Conservation (phyloP, 768 basidiomycete genomes). For the Mrakia frigida region DNA sequence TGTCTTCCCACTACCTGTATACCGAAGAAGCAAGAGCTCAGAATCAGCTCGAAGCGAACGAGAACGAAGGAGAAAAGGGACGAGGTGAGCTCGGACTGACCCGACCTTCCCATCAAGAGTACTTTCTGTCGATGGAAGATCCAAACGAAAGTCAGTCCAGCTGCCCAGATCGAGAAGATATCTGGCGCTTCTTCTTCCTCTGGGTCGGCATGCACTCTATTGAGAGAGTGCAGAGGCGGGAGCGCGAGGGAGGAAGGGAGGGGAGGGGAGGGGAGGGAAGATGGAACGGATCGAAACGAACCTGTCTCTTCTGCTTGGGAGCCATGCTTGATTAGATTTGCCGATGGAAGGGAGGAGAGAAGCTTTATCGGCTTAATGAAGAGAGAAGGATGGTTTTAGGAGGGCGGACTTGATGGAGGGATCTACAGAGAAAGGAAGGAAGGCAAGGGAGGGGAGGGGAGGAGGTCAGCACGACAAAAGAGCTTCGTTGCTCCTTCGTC, state of each 20-base stretch:
- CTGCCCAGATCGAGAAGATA: no score
- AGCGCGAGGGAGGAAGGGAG: not conserved
- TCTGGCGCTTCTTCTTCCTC: not conserved
- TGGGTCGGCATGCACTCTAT: not conserved
- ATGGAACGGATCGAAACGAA: not conserved
- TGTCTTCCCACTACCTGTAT: conserved; percentile 57
- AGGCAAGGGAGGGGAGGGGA: no score
- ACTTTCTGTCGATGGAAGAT: conserved; percentile 47
- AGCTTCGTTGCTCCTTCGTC: no score
- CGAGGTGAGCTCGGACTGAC: conserved; percentile 38
- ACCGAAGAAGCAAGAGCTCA: not conserved
- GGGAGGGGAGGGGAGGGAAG: not conserved
- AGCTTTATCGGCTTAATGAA: not conserved
- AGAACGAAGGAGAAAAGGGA: not conserved
- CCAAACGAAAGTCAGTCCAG: not conserved
- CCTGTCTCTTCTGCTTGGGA: conserved; percentile 15
- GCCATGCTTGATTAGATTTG: not conserved
- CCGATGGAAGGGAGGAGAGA: not conserved
- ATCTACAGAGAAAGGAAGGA: no score
- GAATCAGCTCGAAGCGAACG: conserved; percentile 13
- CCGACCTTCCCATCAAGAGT: conserved; percentile 94
- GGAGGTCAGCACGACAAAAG: no score
- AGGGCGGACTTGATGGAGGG: not conserved
- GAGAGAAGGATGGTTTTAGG: not conserved
- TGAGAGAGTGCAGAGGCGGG: not conserved